These are phyloP conservation scores for Pichia eremophila DNA, from an alignment of 805 yeast genomes.

Conservation along the genomic window DNA sequence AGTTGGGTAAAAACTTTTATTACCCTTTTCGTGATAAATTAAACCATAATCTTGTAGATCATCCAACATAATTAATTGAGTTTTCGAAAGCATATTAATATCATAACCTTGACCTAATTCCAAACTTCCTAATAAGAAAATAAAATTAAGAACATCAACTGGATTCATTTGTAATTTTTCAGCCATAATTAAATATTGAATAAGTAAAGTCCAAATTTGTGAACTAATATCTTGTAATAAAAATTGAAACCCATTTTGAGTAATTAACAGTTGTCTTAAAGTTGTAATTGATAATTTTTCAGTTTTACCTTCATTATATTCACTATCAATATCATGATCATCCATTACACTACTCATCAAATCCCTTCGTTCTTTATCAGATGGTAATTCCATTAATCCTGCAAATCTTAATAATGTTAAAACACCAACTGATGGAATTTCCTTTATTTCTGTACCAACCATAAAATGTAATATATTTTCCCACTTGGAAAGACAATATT, in stretches of 20 bases:
- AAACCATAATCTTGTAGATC: slow-evolving; percentile 89
- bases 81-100: slow-evolving; percentile 56
- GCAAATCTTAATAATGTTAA: slow-evolving; percentile 66
- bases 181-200: slow-evolving; percentile 81
- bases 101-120: slow-evolving; percentile 86
- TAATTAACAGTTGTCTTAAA: slow-evolving; percentile 47
- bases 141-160: slow-evolving; percentile 88
- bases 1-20: slow-evolving; percentile 77
- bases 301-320: slow-evolving; percentile 10
- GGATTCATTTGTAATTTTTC: slow-evolving; percentile 86
- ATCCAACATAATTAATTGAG: slow-evolving; percentile 78
- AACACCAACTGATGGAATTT: slow-evolving; percentile 70
- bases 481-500: slow-evolving; percentile 83
- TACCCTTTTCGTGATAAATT: slow-evolving; percentile 46
- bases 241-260: slow-evolving; percentile 91
- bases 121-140: slow-evolving; percentile 85
- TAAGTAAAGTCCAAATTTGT: slow-evolving; percentile 85
- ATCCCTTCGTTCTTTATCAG: slow-evolving; percentile 24
- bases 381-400: slow-evolving; percentile 72
- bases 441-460: slow-evolving; percentile 82
- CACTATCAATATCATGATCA: slow-evolving; percentile 14
- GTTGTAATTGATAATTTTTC: slow-evolving; percentile 11
- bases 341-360: slow-evolving; percentile 1
- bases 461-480: slow-evolving; percentile 91
- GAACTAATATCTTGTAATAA: slow-evolving; percentile 85